Evolutionary conservation across 257 asterid species (phyloP).

Genomic region (Capsicum rhomboideum): DNA sequence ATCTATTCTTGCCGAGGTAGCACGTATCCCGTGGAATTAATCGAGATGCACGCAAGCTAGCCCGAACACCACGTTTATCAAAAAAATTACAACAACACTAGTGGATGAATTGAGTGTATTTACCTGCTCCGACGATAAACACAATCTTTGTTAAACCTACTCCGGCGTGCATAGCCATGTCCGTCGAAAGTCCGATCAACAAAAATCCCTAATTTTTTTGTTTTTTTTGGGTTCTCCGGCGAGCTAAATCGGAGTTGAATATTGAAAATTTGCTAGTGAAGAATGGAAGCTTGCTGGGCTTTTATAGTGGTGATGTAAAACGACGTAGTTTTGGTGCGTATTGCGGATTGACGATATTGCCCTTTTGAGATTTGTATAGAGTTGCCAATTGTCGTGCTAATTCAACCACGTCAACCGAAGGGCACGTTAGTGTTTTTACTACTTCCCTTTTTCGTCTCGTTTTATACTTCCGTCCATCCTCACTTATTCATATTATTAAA

Average conservation of each 20-base stretch:
- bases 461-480: too few relatives aligned
- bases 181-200: not conserved
- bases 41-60: too few relatives aligned
- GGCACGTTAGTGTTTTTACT: not conserved
- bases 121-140: slow-evolving; percentile 7
- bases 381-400: not conserved
- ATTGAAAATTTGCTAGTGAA: too few relatives aligned
- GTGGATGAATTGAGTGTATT: not conserved
- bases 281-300: not conserved
- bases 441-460: not conserved
- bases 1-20: too few relatives aligned
- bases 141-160: slow-evolving; percentile 10
- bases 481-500: too few relatives aligned
- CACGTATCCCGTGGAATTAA: too few relatives aligned
- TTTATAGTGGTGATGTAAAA: not conserved
- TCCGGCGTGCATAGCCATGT: slow-evolving; percentile 15
- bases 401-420: not conserved
- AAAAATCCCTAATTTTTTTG: not conserved
- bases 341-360: not conserved
- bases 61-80: too few relatives aligned
- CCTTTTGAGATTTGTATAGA: not conserved
- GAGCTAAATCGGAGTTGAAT: not conserved
- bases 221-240: not conserved
- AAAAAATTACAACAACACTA: not conserved
- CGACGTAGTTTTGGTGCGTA: not conserved